phyloP scores from a whole-genome alignment of 768 basidiomycete genomes.

The Suillus americanus region DNA sequence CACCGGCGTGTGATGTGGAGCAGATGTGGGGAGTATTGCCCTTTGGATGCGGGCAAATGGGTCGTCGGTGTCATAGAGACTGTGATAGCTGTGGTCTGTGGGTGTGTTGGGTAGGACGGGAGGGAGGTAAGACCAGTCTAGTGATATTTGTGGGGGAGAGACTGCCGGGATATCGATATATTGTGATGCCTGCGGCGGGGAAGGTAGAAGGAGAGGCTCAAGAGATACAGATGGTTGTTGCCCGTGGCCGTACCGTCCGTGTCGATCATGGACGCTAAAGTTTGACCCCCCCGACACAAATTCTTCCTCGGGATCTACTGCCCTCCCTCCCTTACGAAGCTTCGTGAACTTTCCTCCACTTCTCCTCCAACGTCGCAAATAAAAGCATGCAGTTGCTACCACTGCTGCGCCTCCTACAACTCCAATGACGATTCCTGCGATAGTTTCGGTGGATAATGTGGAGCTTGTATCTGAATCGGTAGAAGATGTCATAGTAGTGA shows the following conservation, averaged over 20 bases:
- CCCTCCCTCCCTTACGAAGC: constrained; percentile 12
- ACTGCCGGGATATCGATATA: constrained; percentile 2
- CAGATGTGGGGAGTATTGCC: neutral
- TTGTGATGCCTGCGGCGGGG: constrained; percentile 7
- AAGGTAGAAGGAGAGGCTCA: constrained; percentile 23
- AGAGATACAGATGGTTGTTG: constrained; percentile 18
- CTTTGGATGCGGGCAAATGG: neutral
- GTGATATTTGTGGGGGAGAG: neutral
- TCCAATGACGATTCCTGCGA: constrained; percentile 25
- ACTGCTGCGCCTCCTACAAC: constrained; percentile 14
- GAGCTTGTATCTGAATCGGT: neutral
- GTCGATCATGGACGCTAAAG: neutral
- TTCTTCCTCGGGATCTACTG: neutral
- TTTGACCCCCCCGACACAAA: neutral
- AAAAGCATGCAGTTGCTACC: constrained; percentile 13
- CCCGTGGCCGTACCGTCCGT: constrained; percentile 4
- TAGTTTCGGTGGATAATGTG: constrained; percentile 8
- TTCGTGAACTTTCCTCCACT: constrained; percentile 14
- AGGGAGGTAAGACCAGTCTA: neutral
- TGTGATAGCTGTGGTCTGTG: neutral
- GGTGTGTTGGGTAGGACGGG: neutral
- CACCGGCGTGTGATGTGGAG: neutral
- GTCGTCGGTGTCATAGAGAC: neutral
- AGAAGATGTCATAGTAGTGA: neutral
- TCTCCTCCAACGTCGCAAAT: constrained; percentile 13